phyloP scores from a whole-genome alignment of 768 basidiomycete species.

The Lactifluus volemus region DNA sequence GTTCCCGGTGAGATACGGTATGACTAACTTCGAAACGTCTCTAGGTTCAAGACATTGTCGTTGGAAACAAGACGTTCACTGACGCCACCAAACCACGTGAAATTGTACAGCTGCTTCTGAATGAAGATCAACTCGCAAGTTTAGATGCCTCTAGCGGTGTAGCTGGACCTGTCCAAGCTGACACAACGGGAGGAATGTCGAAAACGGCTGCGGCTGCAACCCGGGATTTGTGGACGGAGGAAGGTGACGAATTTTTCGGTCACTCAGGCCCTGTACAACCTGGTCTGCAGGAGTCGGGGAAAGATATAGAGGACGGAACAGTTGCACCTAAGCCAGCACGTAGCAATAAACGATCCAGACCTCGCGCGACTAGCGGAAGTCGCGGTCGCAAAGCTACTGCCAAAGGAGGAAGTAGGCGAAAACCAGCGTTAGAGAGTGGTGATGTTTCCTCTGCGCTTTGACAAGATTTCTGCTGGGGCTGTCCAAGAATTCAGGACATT shows the following conservation, averaged over 20 bases:
- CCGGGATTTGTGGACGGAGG: slow-evolving; percentile 77
- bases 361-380: slow-evolving; percentile 25
- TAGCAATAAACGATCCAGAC: slow-evolving; percentile 30
- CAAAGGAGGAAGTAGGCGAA: slow-evolving; percentile 20
- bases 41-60: slow-evolving; percentile 98
- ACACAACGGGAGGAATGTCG: slow-evolving; percentile 28
- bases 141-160: slow-evolving; percentile 41
- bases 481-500: slow-evolving; percentile 1
- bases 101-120: slow-evolving; percentile 89
- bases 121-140: slow-evolving; percentile 85
- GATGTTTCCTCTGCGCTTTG: slow-evolving; percentile 11
- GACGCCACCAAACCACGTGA: slow-evolving; percentile 93
- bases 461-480: background rate
- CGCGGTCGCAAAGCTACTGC: slow-evolving; percentile 29
- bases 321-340: slow-evolving; percentile 23
- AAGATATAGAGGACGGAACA: slow-evolving; percentile 21
- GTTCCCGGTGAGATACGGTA: slow-evolving; percentile 7
- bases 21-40: background rate
- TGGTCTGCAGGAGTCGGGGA: slow-evolving; percentile 19
- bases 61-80: slow-evolving; percentile 92
- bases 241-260: slow-evolving; percentile 81
- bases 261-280: slow-evolving; percentile 33
- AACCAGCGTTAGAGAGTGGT: slow-evolving; percentile 19
- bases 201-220: slow-evolving; percentile 32
- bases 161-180: slow-evolving; percentile 29